Base-by-base conservation (phyloP, 192 early-diverging fungal genomes). In the Mortierella claussenii region DNA sequence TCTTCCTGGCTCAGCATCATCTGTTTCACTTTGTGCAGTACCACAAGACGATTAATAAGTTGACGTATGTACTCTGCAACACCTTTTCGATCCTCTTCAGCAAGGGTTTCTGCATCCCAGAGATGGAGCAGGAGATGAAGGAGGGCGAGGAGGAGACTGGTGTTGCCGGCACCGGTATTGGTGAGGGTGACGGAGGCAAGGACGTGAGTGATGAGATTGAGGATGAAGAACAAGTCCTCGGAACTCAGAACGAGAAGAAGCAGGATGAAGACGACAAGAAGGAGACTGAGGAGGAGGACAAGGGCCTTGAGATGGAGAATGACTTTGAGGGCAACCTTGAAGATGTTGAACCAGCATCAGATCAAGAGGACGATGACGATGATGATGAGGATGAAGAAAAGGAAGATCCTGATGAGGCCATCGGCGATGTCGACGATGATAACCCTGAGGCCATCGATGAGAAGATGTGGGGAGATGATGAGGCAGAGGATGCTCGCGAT, bases 151-250 rank as follows among this genome's bases (percentile, higher is more conserved):
- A 82, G 21, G 83, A 88, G 31, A 82, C 70, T 18, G 81, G 79
- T 55, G 82, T 81, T 49, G 81, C 82, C 26, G 90, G 90, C 23
- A 95, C 89, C 18, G 97, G 97, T 60, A 91, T 97, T 59, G 98
- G 96, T 52, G 94, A 97, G 73, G 98, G 97, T 11, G 91, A 96
- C 34, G 96, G 96, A 32, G 86, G 74, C 13, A 96, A 98, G 82
- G 95, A 99, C 65, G 96, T 99, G 21, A 96, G 94, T 78, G 92
- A 98, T 54, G 93, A 99, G 69, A 97, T 99, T 70, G 98, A 98
- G 65, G 90, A 97, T 81, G 91, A 98, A 79, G 96, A 96, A 49
- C 94, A 99, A 78, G 91, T 99, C 4, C 89, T 96, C 49, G 98
- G 94, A 15, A 85, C 93, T 30, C 86, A 95, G 71, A 91, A 93